Evolutionary conservation across 1,284 basidiomycete species (phyloP), one percentile per base, ranked within the genome.

Genomic region (Leccinum variabile): DNA sequence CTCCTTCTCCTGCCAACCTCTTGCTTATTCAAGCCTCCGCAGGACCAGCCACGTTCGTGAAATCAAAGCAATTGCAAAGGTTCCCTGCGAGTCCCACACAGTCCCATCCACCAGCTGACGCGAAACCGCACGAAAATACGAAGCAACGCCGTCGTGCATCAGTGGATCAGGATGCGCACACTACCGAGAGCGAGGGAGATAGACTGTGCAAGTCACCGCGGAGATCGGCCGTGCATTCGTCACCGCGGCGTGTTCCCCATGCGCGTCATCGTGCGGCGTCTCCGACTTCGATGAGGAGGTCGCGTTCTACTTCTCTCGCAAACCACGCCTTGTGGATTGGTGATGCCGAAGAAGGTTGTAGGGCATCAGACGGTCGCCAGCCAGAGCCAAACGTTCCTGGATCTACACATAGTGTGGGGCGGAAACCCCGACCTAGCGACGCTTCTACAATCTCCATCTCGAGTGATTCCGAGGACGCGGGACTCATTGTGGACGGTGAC

Each of bases 371-470:
- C 3, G 16, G 13, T 56, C 46, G 8, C 55, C 49, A 39, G 18
- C 32, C 30, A 8, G 35, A 33, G 14, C 39, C 11, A 32, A 13
- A 30, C 5, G 52, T 8, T 33, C 32, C 54, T 30, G 54, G 55
- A 56, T 50, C 56, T 44, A 41, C 28, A 18, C 56, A 28, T 13
- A n/a, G 2, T 18, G 28, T 56, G 1, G 35, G 28, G 9, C 52
- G 56, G 50, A 64, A 64, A 25, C 58, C 61, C 4, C 56, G 68
- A 46, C 16, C 11, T 22, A 72, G 68, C 57, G 70, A 70, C 14
- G 5, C 57, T 7, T 67, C 62, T 53, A 65, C 65, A 8, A 74
- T 74, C 49, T 74, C 64, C 50, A 77, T 77, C 16, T 77, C 75
- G 13, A 76, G 73, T 13, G 75, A 65, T 30, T 74, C 72, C 35